These are phyloP conservation scores for Butyriboletus loyo DNA, from an alignment of 768 basidiomycete species.

Conservation along the genomic window DNA sequence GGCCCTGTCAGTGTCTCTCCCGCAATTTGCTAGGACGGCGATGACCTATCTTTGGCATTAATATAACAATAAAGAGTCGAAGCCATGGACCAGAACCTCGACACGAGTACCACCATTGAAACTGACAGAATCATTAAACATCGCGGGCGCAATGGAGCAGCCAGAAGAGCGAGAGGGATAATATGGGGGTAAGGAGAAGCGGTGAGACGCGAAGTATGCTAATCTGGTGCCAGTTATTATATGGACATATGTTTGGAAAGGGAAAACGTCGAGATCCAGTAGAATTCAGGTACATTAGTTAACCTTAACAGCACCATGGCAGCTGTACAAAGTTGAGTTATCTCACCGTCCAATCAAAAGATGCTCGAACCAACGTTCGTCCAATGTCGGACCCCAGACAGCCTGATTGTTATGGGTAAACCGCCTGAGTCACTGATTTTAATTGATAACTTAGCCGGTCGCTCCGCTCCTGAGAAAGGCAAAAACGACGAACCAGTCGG, in stretches of 20 bases:
- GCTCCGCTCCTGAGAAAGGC: background rate
- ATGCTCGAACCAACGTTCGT: conserved; percentile 10
- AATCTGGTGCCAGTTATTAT: conserved; percentile 7
- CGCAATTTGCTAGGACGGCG: conserved; percentile 33
- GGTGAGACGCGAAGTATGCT: background rate
- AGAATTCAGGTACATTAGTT: conserved; percentile 24
- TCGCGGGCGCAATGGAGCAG: background rate
- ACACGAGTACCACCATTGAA: conserved; percentile 30
- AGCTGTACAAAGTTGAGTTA: conserved; percentile 3
- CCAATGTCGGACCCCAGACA: conserved; percentile 1
- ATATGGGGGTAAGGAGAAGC: background rate
- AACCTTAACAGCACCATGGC: too few species aligned
- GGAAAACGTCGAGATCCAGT: conserved; percentile 5
- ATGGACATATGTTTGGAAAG: conserved; percentile 6
- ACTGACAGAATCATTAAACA: conserved; percentile 26
- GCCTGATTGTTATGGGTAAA: background rate
- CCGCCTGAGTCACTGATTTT: background rate
- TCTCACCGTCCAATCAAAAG: conserved; percentile 13
- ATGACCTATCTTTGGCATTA: conserved; percentile 25
- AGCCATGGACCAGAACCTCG: conserved; percentile 17
- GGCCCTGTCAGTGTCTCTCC: conserved; percentile 26
- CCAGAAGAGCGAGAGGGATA: background rate
- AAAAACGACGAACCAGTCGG: too few species aligned
- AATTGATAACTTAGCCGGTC: background rate
- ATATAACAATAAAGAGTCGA: background rate